Evolutionary conservation across 352 stramenopile genomes (phyloP), one percentile per base, ranked within the genome.

Genomic region (Pythium sp.): DNA sequence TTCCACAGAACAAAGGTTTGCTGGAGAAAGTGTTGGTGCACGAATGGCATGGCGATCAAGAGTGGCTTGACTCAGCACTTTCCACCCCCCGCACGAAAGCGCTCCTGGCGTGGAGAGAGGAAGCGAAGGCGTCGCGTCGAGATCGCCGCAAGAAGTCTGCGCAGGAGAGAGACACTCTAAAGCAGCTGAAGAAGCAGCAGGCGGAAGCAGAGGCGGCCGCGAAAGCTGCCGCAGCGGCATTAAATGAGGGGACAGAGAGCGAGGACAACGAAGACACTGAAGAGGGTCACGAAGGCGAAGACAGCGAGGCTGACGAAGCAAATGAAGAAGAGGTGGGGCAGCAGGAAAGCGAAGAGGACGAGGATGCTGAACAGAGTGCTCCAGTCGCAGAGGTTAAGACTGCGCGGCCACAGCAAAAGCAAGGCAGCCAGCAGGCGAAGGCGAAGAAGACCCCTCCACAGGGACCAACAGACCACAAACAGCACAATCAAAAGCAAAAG

Each of bases 11-110:
- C 60, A 53, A 73, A 32, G 64, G 61, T 1, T 61, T 94, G 60
- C 57, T 94, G 41, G 82, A 90, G 60, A 82, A 84, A 60, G 62
- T 93, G 51, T 70, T 94, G 62, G 83, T 94, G 26, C 47, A 78
- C 26, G 84, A 94, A 53, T 94, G 87, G 87, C 67, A 84, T 4
- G 75, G 61, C 28, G 79, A 92, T 38, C 72, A 82, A 26, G 30
- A 69, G 56, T 93, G 87, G 87, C 62, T 94, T 26, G 79, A 87
- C 20, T 70, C 67, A 9, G 83, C 77, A 24, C 58, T 87, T 26
- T 72, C 71, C 9, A 92, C 83, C 7, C 64, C 67, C 12, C 79
- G 85, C 1, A 89, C 85, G 1, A 86, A 85, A 70, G 61, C 80
- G 9, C 82, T 92, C 66, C 30, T 93, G 22, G 71, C 82, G 53